A percentile compares a stretch with the other conserved stretches of the same genome.
Conservation (phyloP, 768 basidiomycete species). For the Infundibulicybe gibba region DNA sequence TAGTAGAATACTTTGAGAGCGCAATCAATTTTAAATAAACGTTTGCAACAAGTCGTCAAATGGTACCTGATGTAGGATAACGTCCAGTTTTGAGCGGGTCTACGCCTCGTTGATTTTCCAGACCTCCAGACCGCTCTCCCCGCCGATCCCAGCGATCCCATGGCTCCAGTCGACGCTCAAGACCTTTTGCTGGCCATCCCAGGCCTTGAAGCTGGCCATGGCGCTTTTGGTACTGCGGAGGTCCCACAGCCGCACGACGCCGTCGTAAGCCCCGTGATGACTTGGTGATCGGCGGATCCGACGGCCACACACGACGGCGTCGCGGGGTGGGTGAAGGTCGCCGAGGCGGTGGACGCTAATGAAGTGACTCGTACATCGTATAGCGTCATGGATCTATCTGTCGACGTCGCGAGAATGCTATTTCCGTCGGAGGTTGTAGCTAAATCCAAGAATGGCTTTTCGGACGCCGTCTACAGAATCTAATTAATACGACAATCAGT, state of each 20-base stretch:
- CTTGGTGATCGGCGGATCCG: conserved; percentile 37
- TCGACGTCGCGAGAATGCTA: conserved; percentile 58
- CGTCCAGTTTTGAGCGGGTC: not conserved
- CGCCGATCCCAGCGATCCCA: conserved; percentile 55
- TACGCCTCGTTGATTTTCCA: conserved; percentile 51
- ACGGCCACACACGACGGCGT: conserved; percentile 61
- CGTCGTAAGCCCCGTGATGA: conserved; percentile 79
- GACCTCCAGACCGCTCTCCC: conserved; percentile 62
- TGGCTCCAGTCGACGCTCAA: conserved; percentile 55
- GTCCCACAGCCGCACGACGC: conserved; percentile 77
- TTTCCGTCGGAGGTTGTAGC: conserved; percentile 40
- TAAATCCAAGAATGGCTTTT: conserved; percentile 73
- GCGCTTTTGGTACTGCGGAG: conserved; percentile 63
- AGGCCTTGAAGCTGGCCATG: conserved; percentile 59
- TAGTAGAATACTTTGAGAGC: too few relatives aligned
- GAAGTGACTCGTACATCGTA: conserved; percentile 60
- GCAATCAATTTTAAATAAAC: too few relatives aligned
- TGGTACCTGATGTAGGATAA: not conserved
- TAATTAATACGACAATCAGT: not conserved
- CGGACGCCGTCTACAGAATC: conserved; percentile 51
- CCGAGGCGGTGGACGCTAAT: conserved; percentile 26
- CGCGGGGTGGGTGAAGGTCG: conserved; percentile 55
- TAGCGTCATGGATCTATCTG: conserved; percentile 69
- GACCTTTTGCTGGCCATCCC: conserved; percentile 56
- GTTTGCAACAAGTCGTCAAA: too few relatives aligned